Conservation (phyloP, 225 moss, liverwort and hornwort genomes). For the Pseudisothecium myosuroides region DNA sequence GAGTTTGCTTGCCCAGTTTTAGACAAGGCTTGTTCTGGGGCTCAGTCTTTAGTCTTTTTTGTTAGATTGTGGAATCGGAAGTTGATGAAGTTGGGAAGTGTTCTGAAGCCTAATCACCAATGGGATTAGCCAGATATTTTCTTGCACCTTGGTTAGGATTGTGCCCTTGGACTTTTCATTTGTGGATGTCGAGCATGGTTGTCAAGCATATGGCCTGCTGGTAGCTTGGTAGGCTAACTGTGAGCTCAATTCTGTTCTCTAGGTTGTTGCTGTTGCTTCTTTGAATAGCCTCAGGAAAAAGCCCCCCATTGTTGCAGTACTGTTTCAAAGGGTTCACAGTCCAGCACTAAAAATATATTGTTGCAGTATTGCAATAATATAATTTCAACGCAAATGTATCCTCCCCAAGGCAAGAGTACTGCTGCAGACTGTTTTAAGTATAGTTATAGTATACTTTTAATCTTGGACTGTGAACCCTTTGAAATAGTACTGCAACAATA, state of each 20-base stretch:
- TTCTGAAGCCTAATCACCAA: not conserved
- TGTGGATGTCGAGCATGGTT: not conserved
- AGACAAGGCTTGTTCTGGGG: not conserved
- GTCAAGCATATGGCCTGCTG: not conserved
- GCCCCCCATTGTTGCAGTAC: no score
- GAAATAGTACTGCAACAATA: no score
- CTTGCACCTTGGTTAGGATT: not conserved
- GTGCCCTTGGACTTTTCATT: not conserved
- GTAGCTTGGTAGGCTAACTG: not conserved
- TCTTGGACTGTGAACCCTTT: no score
- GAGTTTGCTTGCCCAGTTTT: not conserved
- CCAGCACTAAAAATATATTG: no score
- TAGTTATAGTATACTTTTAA: no score
- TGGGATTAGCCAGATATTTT: not conserved
- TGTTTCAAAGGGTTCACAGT: no score
- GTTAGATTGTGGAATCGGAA: not conserved
- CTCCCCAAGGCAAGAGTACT: no score
- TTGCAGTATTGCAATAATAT: no score
- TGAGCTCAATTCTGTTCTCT: not conserved
- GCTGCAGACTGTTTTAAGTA: no score
- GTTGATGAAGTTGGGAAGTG: not conserved
- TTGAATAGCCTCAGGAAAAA: not conserved
- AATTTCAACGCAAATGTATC: no score
- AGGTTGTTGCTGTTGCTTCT: not conserved
- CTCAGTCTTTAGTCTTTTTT: not conserved